Base-by-base conservation (phyloP, 257 asterid genomes). In the Solanum sejunctum region DNA sequence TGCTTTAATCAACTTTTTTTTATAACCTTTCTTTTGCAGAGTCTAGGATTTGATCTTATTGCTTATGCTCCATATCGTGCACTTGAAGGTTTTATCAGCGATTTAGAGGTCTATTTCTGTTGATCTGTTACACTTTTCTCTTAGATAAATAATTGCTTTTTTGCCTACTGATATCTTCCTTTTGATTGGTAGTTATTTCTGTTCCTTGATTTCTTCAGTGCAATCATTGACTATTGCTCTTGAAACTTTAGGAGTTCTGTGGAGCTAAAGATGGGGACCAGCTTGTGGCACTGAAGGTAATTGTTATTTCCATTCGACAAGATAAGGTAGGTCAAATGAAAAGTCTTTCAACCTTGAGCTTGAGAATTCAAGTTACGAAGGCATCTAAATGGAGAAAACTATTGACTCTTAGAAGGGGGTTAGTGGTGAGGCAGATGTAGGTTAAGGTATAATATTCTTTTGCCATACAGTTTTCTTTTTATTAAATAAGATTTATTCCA, bases 31-130 rank as follows among this genome's bases (percentile, higher is more conserved):
- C 64, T 82, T 77, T 84, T 91, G 92, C 98, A 96, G 99, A 94
- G 98, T 89, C 89, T 96, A 32, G 99, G 95, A 81, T 96, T 96
- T 82, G 98, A 95, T 91, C 98, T 96, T 60, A 96, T 96, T 86
- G 98, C 94, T 87, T 96, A 90, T 88, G 94, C 98, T 80, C 99
- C 99, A 56, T 96, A 96, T 89, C 96, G 99, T 82, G 93, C 99
- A 55, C 91, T 96, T 83, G 93, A 91, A 84, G 99, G 98, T 87
- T 93, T 93, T 91, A 72, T 91, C 87, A 88, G 36, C 87, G 98
- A 96, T 66, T 47, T 92, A 64, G 95, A 96, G 99, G 99, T 95
- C 73, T 23, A 75, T 81, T 88, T 78, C 67, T 23, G 43, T 47
- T 52, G 85, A 52, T 49, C 82, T 8, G 45, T 51, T 51, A 13